Evolutionary conservation across 1,284 basidiomycete genomes (phyloP), one percentile per base, ranked within the genome.

Genomic region (Ustilago bromivora): DNA sequence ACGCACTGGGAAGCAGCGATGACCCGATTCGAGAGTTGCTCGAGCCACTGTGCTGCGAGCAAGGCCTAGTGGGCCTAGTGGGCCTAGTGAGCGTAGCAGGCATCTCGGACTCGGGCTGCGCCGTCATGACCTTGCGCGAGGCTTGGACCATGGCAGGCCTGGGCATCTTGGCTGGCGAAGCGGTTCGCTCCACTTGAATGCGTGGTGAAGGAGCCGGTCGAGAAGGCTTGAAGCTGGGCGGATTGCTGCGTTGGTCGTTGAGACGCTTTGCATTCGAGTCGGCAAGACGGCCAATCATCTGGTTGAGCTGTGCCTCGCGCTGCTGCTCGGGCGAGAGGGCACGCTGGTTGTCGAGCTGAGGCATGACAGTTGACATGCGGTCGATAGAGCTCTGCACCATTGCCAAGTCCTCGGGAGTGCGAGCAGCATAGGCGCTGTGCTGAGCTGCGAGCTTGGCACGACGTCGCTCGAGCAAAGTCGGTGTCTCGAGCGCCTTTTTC

Each of bases 371-470:
- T 17, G 76, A 75, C 12, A 81, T 60, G n/a, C 69, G 66, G 13
- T 79, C 78, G 60, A 80, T 82, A 38, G 78, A 74, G 54, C 58
- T 71, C 52, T 80, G 67, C 31, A 80, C 67, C 61, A 82, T 54
- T n/a, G 58, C 65, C 9, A 82, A 71, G 31, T 82, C 80, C 49
- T 80, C 61, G 43, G 68, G 71, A 3, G 79, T 69, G 28, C 79
- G 67, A 10, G 80, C 78, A 5, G 63, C 64, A 41, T 82, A 74
- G 34, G 66, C 72, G 57, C 74, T 71, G 47, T 76, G 65, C 69
- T 71, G 68, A 10, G 74, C 74, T 1, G 74, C 69, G 11, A 76
- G n/a, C 59, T 71, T 76, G 65, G 74, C 66, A 13, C 65, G 74
- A 59, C 69, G 74, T 34, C 74, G 74, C 41, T 76, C 74, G 55